Evolutionary conservation across 108 stramenopile genomes (phyloP).

Genomic region (Parmales sp.): DNA sequence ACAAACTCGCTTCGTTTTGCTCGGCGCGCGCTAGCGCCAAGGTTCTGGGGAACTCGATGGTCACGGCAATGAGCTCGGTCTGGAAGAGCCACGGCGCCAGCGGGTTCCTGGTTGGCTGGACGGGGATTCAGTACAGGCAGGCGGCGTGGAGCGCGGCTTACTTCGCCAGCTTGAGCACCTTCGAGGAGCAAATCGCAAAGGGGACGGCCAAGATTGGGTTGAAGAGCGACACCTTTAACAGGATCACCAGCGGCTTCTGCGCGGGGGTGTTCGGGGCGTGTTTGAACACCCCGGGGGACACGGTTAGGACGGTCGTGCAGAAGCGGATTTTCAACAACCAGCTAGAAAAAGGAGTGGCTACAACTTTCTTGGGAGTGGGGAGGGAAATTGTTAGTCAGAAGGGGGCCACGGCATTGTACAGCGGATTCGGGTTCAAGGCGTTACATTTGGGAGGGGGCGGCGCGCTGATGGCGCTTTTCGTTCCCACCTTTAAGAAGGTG

Average conservation of each 20-base stretch:
- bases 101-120: constrained; percentile 2
- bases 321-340: constrained; percentile 11
- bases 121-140: constrained; percentile 22
- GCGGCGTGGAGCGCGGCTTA: constrained; percentile 16
- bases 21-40: no score
- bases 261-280: constrained; percentile 21
- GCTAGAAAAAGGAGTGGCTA: background rate
- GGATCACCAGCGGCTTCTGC: constrained; percentile 8
- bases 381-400: constrained; percentile 10
- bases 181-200: background rate
- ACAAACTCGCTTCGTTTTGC: no score
- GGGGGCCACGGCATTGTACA: constrained; percentile 15
- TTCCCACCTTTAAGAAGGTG: background rate
- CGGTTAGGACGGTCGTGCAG: constrained; percentile 13
- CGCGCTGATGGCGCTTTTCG: constrained; percentile 22
- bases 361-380: constrained; percentile 4
- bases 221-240: background rate
- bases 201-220: background rate
- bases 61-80: background rate
- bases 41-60: no score
- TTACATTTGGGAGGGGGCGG: constrained; percentile 23
- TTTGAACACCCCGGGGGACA: constrained; percentile 26
- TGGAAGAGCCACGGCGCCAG: background rate
- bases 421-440: constrained; percentile 22
- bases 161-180: constrained; percentile 10